Evolutionary conservation across 345 rosid genomes (phyloP), one percentile per base, ranked within the genome.

Genomic region (Camelina laxa): DNA sequence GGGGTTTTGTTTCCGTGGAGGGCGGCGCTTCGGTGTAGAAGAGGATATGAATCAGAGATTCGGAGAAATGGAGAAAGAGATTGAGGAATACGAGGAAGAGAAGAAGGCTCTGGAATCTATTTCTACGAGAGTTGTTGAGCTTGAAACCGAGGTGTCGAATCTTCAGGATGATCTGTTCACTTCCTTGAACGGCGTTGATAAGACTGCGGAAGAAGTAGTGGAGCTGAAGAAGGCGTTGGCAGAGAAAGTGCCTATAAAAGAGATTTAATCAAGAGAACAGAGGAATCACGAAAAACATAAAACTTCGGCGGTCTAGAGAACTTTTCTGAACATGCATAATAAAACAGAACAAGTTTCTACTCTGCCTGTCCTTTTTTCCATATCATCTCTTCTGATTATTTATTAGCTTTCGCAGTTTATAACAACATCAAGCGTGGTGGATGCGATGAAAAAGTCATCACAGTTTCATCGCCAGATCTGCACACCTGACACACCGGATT

Each of bases 141-240:
- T 91, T 24, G 97, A 94, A 58, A 82, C 78, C 0, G 91, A 87
- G 69, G 87, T 82, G 15, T 50, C 83, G 1, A 82, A 85, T 84
- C 86, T 88, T 24, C 96, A 88, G 58, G 90, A 89, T 2, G 94
- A 93, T 62, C 65, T 88, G 75, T 72, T 83, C n/a, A 67, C 53
- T 10, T 80, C 88, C 1, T 81, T 84, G 84, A 81, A 48, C 10
- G 91, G 79, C 0, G 84, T 73, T 0, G 87, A 82, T 17, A 95
- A 88, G 47, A 84, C 85, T 17, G 82, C 38, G 27, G 70, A 31
- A 17, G 85, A 87, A 80, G 77, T 79, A 4, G 67, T n/a, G 11
- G 83, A 80, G 74, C 55, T 86, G 74, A 87, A 80, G 84, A 75
- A 48, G 21, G 75, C 33, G 2, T 53, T 84, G 73, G 84, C 65